Percentiles rank a stretch among this genome's conserved stretches.
Conservation (phyloP, 768 basidiomycete species). For the Xerocomus brunneocitrinus region DNA sequence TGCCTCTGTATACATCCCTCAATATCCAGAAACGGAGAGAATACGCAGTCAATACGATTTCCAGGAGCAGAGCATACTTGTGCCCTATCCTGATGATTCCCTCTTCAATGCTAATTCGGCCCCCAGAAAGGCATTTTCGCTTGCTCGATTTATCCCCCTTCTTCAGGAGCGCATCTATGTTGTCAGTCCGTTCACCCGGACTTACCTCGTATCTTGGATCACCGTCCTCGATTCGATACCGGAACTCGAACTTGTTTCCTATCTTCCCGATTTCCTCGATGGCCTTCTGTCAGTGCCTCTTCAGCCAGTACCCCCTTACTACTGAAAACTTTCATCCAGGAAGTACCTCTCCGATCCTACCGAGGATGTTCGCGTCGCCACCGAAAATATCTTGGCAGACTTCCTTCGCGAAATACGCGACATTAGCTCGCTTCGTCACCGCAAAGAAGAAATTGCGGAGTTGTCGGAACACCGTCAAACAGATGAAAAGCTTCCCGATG, state of each 20-base stretch:
- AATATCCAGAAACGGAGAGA: constrained; percentile 76
- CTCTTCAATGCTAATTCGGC: constrained; percentile 24
- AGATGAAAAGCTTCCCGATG: constrained; percentile 57
- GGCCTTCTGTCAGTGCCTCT: constrained; percentile 70
- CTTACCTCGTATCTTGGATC: constrained; percentile 97
- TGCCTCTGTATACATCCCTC: constrained; percentile 89
- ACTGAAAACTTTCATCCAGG: constrained; percentile 36
- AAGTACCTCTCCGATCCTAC: constrained; percentile 95
- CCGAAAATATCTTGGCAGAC: constrained; percentile 83
- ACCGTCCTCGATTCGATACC: constrained; percentile 94
- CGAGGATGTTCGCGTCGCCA: constrained; percentile 87
- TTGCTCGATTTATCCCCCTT: constrained; percentile 91
- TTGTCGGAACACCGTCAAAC: constrained; percentile 36
- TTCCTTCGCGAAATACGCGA: constrained; percentile 89
- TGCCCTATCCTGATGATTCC: constrained; percentile 55
- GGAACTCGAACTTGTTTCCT: constrained; percentile 91
- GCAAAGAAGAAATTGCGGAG: constrained; percentile 52
- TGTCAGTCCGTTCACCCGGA: constrained; percentile 91
- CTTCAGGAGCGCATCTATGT: constrained; percentile 92
- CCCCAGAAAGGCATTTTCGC: constrained; percentile 80
- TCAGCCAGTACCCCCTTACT: constrained; percentile 1
- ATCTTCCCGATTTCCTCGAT: constrained; percentile 92
- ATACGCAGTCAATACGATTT: constrained; percentile 43
- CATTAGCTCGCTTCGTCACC: constrained; percentile 70
- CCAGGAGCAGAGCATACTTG: constrained; percentile 53